phyloP scores from a whole-genome alignment of 1,284 basidiomycete species.

The Boletellus deceptivus region DNA sequence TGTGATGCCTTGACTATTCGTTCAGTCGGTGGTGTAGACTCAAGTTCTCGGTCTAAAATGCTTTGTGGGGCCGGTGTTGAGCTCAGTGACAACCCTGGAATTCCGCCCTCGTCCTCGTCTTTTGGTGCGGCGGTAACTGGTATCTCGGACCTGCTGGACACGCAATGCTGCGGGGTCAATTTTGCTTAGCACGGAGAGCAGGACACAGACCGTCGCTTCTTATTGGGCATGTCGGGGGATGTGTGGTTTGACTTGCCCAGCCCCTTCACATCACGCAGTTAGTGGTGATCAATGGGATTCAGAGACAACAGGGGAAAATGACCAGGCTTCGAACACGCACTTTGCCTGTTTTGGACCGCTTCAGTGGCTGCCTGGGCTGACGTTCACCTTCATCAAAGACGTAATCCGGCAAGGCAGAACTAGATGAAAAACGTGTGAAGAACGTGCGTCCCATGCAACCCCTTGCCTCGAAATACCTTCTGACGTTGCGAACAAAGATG shows the following conservation, averaged over 20 bases:
- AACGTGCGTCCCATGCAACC: conserved; percentile 7
- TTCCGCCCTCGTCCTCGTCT: conserved; percentile 40
- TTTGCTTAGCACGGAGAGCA: conserved; percentile 16
- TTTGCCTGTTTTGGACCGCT: conserved; percentile 72
- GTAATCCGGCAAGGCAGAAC: conserved; percentile 74
- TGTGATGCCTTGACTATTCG: conserved; percentile 58
- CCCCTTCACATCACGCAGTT: conserved; percentile 43
- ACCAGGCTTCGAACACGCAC: conserved; percentile 44
- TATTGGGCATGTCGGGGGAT: conserved; percentile 71
- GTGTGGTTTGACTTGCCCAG: conserved; percentile 60
- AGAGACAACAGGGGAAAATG: conserved; percentile 11
- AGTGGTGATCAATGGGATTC: conserved; percentile 19
- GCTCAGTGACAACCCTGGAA: conserved; percentile 36
- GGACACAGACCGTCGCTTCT: conserved; percentile 58
- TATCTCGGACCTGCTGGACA: conserved; percentile 41
- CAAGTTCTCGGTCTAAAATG: conserved; percentile 38
- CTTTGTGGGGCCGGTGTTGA: conserved; percentile 32
- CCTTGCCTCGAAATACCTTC: conserved; percentile 58
- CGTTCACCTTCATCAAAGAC: conserved; percentile 82
- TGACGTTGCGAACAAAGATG: conserved; percentile 92
- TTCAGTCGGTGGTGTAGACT: conserved; percentile 39
- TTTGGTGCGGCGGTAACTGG: conserved; percentile 31
- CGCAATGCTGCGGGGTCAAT: conserved; percentile 25
- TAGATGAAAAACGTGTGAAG: conserved; percentile 32
- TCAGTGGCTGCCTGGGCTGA: conserved; percentile 59